Base-by-base conservation (phyloP, 2,329 filamentous ascomycete species). In the Aspergillus sp. region DNA sequence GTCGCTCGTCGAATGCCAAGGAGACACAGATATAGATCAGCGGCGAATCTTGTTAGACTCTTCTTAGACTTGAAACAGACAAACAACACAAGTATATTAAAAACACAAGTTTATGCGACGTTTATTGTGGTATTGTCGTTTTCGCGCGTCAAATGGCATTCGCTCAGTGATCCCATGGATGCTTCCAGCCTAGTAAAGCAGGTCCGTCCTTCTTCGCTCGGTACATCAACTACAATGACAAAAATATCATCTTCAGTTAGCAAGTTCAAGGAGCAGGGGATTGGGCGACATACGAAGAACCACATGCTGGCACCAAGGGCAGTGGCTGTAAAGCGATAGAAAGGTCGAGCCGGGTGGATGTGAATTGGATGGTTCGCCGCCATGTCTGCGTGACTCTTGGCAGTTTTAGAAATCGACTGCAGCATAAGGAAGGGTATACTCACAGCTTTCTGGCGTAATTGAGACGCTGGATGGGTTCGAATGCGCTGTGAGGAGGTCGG, bases 161-260 rank as follows among this genome's bases (percentile, higher is more conserved):
- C 41, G 62, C 79, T 85, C 83, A 97, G 81, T 97, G 93, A 71
- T 97, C 93, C 92, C 93, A 97, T 68, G 93, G 95, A 80, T 98
- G 95, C 83, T 93, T 97, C 90, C 88, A 92, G 77, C 95, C 95
- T 72, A 99, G 77, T 67, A 98, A 82, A 58, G 88, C 94, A 25
- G 94, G 85, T n/a, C 93, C 93, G 74, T 99, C 95, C 83, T 97
- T 91, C 87, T 94, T 96, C 72, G 93, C 92, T 73, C 95, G 88
- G 83, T 97, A 98, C 89, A 97, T 93, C 76, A 97, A 82, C 93
- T 97, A 72, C 43, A 63, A 22, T 13, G n/a, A 7, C 43, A 38
- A 17, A 17, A 13, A 41, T 50, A 41, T 50, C 30, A 31, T 38
- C 45, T n/a, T 34, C 22, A 56, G 46, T 73, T 62, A 72, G 71